Percentiles rank a stretch among this genome's conserved stretches.
These are phyloP conservation scores for Calonectria multiphialidica DNA, from an alignment of 2,329 filamentous ascomycete species.

Conservation along the genomic window DNA sequence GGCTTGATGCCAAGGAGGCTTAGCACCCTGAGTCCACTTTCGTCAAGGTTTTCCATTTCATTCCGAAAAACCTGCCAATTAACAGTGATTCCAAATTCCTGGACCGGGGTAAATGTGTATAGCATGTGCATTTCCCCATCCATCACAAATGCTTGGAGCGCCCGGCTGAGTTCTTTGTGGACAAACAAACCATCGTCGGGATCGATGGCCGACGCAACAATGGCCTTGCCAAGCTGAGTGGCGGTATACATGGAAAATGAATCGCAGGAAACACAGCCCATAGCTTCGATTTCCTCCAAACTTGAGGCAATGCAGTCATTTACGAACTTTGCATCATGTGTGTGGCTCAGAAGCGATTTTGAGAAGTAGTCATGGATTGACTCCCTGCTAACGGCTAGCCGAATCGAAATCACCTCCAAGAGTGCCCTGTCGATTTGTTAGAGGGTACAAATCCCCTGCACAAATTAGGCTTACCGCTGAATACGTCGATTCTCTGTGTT, in stretches of 20 bases:
- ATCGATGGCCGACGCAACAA: conserved; percentile 79
- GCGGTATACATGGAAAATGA: conserved; percentile 66
- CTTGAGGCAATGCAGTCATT: conserved; percentile 68
- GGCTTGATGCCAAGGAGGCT: conserved; percentile 77
- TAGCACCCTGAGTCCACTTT: conserved; percentile 78
- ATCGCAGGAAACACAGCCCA: conserved; percentile 67
- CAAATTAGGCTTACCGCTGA: conserved; percentile 62
- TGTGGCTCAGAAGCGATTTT: conserved; percentile 75
- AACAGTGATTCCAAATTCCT: conserved; percentile 66
- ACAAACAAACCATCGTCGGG: conserved; percentile 83
- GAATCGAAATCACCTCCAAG: conserved; percentile 77
- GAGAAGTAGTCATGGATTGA: conserved; percentile 76
- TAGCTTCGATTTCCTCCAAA: conserved; percentile 66
- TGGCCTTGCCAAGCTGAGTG: conserved; percentile 76
- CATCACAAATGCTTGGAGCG: conserved; percentile 81
- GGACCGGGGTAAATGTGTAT: conserved; percentile 82
- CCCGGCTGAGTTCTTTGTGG: conserved; percentile 74
- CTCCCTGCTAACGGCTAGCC: conserved; percentile 73
- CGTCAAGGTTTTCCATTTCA: conserved; percentile 77
- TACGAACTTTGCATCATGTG: conserved; percentile 62
- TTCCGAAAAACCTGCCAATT: conserved; percentile 81
- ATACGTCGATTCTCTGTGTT: conserved; percentile 76
- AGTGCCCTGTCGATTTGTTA: conserved; percentile 65
- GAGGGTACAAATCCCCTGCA: neutral
- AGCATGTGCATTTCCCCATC: conserved; percentile 85